A percentile compares a stretch with the other conserved stretches of the same genome.
Evolutionary conservation across 257 asterid species (phyloP).

Genomic region (Coffea eugenioides): DNA sequence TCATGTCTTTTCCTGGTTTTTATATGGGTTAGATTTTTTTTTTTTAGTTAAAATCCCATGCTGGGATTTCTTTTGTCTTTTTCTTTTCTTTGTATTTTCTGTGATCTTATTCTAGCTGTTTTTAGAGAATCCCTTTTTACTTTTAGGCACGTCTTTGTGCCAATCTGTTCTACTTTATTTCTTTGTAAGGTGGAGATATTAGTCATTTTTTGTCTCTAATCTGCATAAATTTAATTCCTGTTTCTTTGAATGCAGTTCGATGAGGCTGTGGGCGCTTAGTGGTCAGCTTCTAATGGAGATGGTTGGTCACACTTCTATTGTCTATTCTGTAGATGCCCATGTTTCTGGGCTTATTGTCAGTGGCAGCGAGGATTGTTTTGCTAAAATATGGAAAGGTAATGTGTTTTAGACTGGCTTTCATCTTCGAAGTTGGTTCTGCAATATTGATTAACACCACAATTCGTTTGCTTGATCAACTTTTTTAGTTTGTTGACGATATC

Average conservation of each 20-base stretch:
- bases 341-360: slow-evolving; percentile 73
- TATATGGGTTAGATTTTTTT: neutral
- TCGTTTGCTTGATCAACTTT: neutral
- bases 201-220: slow-evolving; percentile 12
- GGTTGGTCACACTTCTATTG: slow-evolving; percentile 95
- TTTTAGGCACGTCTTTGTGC: neutral
- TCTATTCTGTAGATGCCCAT: slow-evolving; percentile 91
- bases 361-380: slow-evolving; percentile 90
- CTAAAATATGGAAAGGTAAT: slow-evolving; percentile 96
- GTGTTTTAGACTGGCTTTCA: neutral
- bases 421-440: neutral
- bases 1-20: neutral
- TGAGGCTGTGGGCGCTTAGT: slow-evolving; percentile 79
- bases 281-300: slow-evolving; percentile 74
- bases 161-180: neutral
- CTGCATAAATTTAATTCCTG: slow-evolving; percentile 15
- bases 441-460: neutral
- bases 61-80: neutral
- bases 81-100: neutral
- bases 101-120: neutral
- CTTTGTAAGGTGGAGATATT: neutral
- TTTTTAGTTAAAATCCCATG: neutral
- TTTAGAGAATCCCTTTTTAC: neutral
- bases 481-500: neutral
- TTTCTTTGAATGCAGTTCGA: slow-evolving; percentile 57